Percentiles rank a stretch among this genome's conserved stretches.
These are phyloP conservation scores for Neophaeococcomyces mojaviensis DNA, from an alignment of 2,329 filamentous ascomycete genomes.

Conservation along the genomic window DNA sequence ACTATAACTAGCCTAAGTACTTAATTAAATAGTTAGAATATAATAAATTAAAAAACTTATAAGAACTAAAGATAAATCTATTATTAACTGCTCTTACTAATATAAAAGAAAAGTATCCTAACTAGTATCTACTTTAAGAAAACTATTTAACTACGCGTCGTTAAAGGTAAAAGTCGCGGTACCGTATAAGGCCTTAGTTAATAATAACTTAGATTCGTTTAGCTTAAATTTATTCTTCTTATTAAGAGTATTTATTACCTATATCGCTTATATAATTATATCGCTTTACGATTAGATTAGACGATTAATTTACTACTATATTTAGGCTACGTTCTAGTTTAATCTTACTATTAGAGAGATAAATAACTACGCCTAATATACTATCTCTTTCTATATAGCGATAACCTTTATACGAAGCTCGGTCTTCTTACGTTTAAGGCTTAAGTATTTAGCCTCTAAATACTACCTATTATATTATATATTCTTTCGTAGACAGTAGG, in stretches of 20 bases:
- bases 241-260: neutral
- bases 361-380: too few relatives aligned
- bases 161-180: neutral
- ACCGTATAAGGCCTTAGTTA: neutral
- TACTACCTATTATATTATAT: too few relatives aligned
- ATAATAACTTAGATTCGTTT: neutral
- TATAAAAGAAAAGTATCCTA: too few relatives aligned
- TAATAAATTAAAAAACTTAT: too few relatives aligned
- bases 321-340: neutral
- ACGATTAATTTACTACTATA: neutral
- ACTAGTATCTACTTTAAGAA: neutral
- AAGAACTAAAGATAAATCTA: too few relatives aligned
- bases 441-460: neutral
- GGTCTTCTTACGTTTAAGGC: neutral
- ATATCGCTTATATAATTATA: neutral
- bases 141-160: neutral
- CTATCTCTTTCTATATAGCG: neutral
- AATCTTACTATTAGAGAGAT: too few relatives aligned
- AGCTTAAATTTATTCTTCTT: neutral
- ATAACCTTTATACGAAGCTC: neutral
- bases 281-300: neutral
- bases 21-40: too few relatives aligned
- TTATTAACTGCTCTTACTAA: too few relatives aligned
- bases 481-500: neutral
- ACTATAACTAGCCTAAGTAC: too few relatives aligned